phyloP scores from a whole-genome alignment of 1,139 yeast species.

The Trichomonascaceae sp. region DNA sequence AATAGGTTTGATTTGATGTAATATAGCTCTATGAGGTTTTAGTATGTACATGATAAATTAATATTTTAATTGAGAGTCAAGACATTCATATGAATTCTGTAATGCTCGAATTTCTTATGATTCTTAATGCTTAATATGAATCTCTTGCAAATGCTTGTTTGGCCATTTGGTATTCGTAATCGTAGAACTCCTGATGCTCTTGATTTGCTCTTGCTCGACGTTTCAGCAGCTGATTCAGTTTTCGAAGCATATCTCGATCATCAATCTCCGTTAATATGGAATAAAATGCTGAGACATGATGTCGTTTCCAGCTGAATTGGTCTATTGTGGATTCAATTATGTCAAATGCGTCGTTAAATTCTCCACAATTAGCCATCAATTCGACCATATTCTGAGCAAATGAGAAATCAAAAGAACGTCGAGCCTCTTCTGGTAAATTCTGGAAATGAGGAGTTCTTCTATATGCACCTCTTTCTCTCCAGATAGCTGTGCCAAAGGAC shows the following conservation, averaged over 20 bases:
- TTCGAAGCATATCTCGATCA: slow-evolving; percentile 19
- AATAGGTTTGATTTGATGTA: no score
- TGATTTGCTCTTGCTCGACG: not conserved
- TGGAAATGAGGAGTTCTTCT: slow-evolving; percentile 51
- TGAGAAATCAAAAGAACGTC: slow-evolving; percentile 52
- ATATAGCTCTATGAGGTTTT: not conserved
- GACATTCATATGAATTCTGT: no score
- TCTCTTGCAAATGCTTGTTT: not conserved
- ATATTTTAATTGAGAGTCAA: no score
- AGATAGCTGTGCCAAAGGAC: slow-evolving; percentile 55
- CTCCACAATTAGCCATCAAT: slow-evolving; percentile 45
- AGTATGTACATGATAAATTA: not conserved
- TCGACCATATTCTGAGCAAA: slow-evolving; percentile 64
- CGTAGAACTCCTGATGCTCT: slow-evolving; percentile 6
- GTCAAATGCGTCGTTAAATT: slow-evolving; percentile 64
- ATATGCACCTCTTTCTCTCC: slow-evolving; percentile 74
- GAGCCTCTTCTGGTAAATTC: slow-evolving; percentile 34
- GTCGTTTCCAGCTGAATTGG: slow-evolving; percentile 60
- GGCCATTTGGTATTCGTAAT: slow-evolving; percentile 3
- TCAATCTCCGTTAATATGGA: slow-evolving; percentile 36
- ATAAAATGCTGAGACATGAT: slow-evolving; percentile 24
- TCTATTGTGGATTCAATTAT: slow-evolving; percentile 60
- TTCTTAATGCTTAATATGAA: not conserved
- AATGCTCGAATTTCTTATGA: no score
- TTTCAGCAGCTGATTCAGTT: not conserved